Evolutionary conservation across 352 stramenopile species (phyloP), one percentile per base, ranked within the genome.

Genomic region (Pythium folliculosum): DNA sequence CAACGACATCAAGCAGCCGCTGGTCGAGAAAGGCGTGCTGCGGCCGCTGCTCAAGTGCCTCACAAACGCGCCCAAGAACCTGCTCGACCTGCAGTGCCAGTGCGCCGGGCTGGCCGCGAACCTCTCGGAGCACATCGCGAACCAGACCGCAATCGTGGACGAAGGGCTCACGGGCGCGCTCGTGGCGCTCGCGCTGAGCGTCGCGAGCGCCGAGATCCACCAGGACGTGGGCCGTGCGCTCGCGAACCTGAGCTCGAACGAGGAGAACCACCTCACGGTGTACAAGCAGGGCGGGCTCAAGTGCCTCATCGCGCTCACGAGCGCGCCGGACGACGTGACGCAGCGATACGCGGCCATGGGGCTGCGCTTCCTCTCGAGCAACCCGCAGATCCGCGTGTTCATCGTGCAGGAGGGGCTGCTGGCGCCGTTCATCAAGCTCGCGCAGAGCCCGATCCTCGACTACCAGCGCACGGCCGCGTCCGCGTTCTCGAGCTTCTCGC

Each of bases 331-430:
- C 55, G 94, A 98, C 60, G 81, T 98, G 16, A 98, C 86, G 21
- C 96, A 98, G 76, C 86, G 94, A 55, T 99, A 99, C 69, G 94
- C 88, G 21, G 94, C 93, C 7, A 98, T 99, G 84, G 95, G 93
- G 1, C 77, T 99, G 40, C 91, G 95, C 0, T 99, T 99, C 70
- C 77, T 99, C 49, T 91, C 89, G 21, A 92, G 88, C 14, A 98
- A 98, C 74, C 88, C 92, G 21, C 90, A 98, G 61, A 94, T 99
- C 45, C 89, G 96, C 38, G 86, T 98, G 10, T 84, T 90, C 60
- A 96, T 99, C 43, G 86, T 97, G 13, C 84, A 96, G 53, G 90
- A 97, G 67, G 91, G 90, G 6, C 72, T 97, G 35, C 72, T 98
- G 3, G 82, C 89, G 53, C 89, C 92, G 7, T 99, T 98, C 71